Evolutionary conservation across 2,329 filamentous ascomycete species (phyloP), one percentile per base, ranked within the genome.

Genomic region (Neurospora crassa): DNA sequence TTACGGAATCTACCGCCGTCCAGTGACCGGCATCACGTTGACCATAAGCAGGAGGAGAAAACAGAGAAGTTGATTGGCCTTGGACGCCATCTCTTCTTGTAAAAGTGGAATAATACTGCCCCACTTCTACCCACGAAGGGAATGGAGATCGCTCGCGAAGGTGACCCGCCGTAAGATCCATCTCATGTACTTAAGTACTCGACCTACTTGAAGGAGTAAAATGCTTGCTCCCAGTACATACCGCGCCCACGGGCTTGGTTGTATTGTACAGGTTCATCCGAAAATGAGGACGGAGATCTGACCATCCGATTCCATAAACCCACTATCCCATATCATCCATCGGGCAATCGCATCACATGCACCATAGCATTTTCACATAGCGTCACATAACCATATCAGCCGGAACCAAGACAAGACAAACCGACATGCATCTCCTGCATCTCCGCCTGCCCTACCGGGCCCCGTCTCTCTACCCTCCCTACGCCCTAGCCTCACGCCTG

Each of bases 401-500:
- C 29, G 29, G 47, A 59, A 20, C 20, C 47, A 59, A 24, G 20
- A 59, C 20, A 16, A n/a, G n/a, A 20, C 43, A n/a, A 12, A 42
- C 41, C 18, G 40, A 40, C 16, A 72, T 79, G 75, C 76, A 78
- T 47, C 80, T 83, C 73, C 80, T 78, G 40, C 81, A 83, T 75
- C 75, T 83, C 71, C 79, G 81, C 74, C 78, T 83, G 67, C 79
- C 78, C 24, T 77, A 77, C 59, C 70, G 69, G 67, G 69, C 71
- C 47, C 70, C 76, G 40, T 71, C 77, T 70, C 69, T 74, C 70
- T 78, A 77, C 74, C 82, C 76, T 67, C 75, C 76, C 20, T 84
- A 84, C 76, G 75, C 76, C 68, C 77, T 80, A 24, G 82, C 80
- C 59, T 78, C 78, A 11, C 78, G 76, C 45, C 69, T 84, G 68